These are phyloP conservation scores for Fusarium paranaense DNA, from an alignment of 2,329 filamentous ascomycete genomes.

Conservation along the genomic window DNA sequence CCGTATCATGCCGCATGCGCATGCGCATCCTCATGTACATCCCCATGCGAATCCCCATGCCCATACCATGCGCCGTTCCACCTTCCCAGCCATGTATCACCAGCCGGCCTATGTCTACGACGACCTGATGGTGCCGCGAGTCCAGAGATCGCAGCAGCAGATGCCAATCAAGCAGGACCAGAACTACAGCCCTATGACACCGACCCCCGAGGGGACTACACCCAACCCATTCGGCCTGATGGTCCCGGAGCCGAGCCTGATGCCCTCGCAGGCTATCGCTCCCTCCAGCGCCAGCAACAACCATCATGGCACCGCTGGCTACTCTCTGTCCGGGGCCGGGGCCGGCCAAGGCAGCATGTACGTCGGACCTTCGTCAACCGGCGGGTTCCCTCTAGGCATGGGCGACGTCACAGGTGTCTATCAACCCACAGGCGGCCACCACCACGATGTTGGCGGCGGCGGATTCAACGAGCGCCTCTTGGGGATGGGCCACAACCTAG, in stretches of 20 bases:
- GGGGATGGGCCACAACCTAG: conserved; percentile 22
- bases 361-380: conserved; percentile 26
- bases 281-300: conserved; percentile 17
- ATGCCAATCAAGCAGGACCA: conserved; percentile 31
- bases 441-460: conserved; percentile 19
- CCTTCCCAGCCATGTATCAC: conserved; percentile 38
- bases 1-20: conserved; percentile 15
- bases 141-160: conserved; percentile 40
- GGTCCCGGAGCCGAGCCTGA: conserved; percentile 35
- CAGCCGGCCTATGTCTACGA: conserved; percentile 33
- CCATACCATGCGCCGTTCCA: conserved; percentile 29
- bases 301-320: conserved; percentile 25
- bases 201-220: conserved; percentile 33
- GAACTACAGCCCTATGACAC: conserved; percentile 37
- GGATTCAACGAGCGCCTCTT: conserved; percentile 36
- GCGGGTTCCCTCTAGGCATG: conserved; percentile 42
- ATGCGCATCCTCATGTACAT: background rate
- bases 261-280: conserved; percentile 26
- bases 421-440: conserved; percentile 27
- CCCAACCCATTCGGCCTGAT: conserved; percentile 32
- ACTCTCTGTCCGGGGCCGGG: conserved; percentile 28
- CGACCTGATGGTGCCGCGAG: conserved; percentile 33
- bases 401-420: conserved; percentile 44
- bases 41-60: background rate
- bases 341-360: conserved; percentile 31